These are phyloP conservation scores for Sequoiadendron giganteum DNA, from an alignment of 75 land plant genomes.

Conservation along the genomic window DNA sequence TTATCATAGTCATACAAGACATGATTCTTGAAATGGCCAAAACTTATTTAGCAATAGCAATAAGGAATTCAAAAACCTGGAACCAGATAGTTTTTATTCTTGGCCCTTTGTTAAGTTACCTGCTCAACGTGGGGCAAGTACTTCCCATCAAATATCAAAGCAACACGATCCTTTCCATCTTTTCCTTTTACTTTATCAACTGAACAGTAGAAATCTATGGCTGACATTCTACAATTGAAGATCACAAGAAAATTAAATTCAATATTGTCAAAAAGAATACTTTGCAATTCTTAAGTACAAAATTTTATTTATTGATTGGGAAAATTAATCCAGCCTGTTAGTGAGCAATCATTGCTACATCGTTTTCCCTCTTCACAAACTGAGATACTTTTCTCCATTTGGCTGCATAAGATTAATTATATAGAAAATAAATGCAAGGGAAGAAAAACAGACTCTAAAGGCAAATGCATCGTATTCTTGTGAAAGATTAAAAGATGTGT, in stretches of 20 bases:
- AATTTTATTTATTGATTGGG: background rate
- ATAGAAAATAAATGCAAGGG: background rate
- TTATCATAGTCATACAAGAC: background rate
- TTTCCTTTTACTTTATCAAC: slow-evolving; percentile 84
- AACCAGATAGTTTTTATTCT: background rate
- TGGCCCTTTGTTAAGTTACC: slow-evolving; percentile 28
- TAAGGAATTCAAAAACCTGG: background rate
- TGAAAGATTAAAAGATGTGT: background rate
- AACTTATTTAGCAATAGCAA: background rate
- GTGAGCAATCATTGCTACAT: background rate
- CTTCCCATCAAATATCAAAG: slow-evolving; percentile 87
- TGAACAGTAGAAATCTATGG: slow-evolving; percentile 87
- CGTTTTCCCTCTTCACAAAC: background rate
- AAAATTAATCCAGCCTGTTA: background rate
- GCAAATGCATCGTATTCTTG: background rate
- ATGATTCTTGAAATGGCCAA: background rate
- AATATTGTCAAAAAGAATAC: background rate
- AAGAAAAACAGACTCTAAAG: background rate
- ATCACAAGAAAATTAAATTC: background rate
- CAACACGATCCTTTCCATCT: slow-evolving; percentile 89
- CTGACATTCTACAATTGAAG: slow-evolving; percentile 71
- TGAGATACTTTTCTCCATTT: background rate
- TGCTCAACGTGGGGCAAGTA: slow-evolving; percentile 81
- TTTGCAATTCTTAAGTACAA: background rate
- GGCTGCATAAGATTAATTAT: background rate